Evolutionary conservation across 2,329 filamentous ascomycete species (phyloP), one percentile per base, ranked within the genome.

Genomic region (Grosmannia huntii): DNA sequence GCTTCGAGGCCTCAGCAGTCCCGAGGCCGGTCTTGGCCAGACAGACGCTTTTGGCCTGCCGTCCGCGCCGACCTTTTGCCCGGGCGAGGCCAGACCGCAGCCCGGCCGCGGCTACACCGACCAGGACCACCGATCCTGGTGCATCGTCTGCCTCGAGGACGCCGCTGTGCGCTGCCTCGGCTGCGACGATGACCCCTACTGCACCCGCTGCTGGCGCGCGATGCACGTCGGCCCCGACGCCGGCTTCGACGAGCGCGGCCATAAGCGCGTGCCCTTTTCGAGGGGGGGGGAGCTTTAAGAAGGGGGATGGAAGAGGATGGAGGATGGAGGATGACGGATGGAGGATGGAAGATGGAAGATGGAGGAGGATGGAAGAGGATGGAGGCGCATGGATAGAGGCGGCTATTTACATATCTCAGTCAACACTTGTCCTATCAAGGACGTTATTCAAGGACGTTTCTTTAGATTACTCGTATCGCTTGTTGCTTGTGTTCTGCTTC

Each of bases 131-230:
- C 83, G 85, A 49, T 82, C 78, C 1, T 95, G 89, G 88, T 95
- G 90, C 68, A 80, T 85, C 36, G 90, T 94, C 11, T 95, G 90
- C 67, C 82, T 86, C 53, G 87, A 90, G 60, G 87, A 94, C 66
- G 89, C 86, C 0, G 83, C 82, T 3, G 72, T 94, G 31, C 77
- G 78, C 59, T 95, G 90, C 67, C 67, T 84, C 0, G 88, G 85
- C 3, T 95, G 90, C 65, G 82, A 83, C 41, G 71, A 72, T 31
- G 83, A 91, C 62, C 74, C 89, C 48, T 95, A 92, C 68, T 95
- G 90, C 68, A 75, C 77, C 25, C 74, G 80, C 19, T 95, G 90
- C 73, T 95, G 89, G 89, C 79, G 77, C 60, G 89, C 92, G 66
- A 89, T 90, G 69, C 90, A 95, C 66, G 73, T 82, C 38, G 85